A percentile compares a stretch with the other conserved stretches of the same genome.
phyloP scores from a whole-genome alignment of 345 rosid genomes.

The Mercurialis annua region DNA sequence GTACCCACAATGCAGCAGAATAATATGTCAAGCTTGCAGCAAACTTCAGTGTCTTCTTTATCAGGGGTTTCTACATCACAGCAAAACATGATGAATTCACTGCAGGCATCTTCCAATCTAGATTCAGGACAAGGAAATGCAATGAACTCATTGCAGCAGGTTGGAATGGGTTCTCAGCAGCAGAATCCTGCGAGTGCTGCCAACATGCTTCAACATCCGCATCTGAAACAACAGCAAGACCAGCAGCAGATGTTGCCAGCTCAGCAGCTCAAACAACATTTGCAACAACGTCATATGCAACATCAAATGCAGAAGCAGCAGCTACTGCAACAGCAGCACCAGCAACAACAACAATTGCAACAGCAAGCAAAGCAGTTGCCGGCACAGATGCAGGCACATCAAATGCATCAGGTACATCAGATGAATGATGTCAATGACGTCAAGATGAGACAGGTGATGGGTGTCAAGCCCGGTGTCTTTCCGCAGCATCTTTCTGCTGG shows the following conservation, averaged over 20 bases:
- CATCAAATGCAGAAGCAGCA: constrained; percentile 57
- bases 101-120: constrained; percentile 53
- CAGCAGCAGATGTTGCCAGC: constrained; percentile 51
- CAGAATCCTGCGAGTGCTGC: constrained; percentile 44
- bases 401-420: constrained; percentile 62
- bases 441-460: constrained; percentile 68
- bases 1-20: constrained; percentile 57
- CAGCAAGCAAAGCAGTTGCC: constrained; percentile 77
- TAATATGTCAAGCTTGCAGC: constrained; percentile 62
- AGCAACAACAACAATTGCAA: constrained; percentile 42
- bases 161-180: constrained; percentile 56
- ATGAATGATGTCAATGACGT: constrained; percentile 69
- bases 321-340: constrained; percentile 41
- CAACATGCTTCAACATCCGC: constrained; percentile 72
- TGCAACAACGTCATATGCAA: constrained; percentile 59
- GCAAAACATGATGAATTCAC: constrained; percentile 58
- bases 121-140: constrained; percentile 77
- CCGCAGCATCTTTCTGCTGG: constrained; percentile 61
- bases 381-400: constrained; percentile 56
- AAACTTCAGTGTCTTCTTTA: constrained; percentile 58
- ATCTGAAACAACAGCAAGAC: constrained; percentile 52
- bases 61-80: constrained; percentile 64
- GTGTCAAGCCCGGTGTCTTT: constrained; percentile 57
- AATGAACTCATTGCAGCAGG: constrained; percentile 56
- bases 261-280: constrained; percentile 58